A percentile compares a stretch with the other conserved stretches of the same genome.
Evolutionary conservation across 768 basidiomycete genomes (phyloP).

Genomic region (Leucocoprinus birnbaumii): DNA sequence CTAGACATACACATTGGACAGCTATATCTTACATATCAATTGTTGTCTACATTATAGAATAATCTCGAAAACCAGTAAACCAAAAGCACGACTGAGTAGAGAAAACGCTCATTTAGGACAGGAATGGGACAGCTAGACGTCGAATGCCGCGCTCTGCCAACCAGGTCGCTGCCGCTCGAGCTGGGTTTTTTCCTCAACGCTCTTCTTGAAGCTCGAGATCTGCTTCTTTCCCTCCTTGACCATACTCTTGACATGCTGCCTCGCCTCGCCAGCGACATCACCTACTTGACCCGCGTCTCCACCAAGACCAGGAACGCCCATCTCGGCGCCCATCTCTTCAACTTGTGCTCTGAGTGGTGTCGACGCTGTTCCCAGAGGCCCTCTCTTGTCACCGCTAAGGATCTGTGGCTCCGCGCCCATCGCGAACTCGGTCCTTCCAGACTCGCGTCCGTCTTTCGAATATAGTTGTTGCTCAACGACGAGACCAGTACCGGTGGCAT

Average conservation of each 20-base stretch:
- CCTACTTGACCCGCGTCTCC: slow-evolving; percentile 20
- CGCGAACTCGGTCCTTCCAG: slow-evolving; percentile 41
- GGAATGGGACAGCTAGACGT: slow-evolving; percentile 21
- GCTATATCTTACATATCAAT: no score
- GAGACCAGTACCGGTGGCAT: slow-evolving; percentile 62
- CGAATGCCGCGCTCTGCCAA: slow-evolving; percentile 51
- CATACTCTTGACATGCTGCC: slow-evolving; percentile 23
- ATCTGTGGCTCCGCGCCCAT: slow-evolving; percentile 77
- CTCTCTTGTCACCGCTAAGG: slow-evolving; percentile 61
- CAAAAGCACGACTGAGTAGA: no score
- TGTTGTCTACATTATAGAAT: no score
- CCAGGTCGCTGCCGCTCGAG: slow-evolving; percentile 35
- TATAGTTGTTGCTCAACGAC: slow-evolving; percentile 45
- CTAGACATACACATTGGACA: no score
- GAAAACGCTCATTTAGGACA: no score
- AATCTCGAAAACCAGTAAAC: no score
- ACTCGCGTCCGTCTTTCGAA: slow-evolving; percentile 20
- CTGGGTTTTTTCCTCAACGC: slow-evolving; percentile 36
- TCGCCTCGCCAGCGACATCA: slow-evolving; percentile 18
- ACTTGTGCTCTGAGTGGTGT: slow-evolving; percentile 36
- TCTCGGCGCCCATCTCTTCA: slow-evolving; percentile 26
- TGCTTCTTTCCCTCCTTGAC: slow-evolving; percentile 31
- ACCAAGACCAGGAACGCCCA: slow-evolving; percentile 26
- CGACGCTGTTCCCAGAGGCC: slow-evolving; percentile 56
- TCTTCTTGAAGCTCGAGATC: slow-evolving; percentile 40